Evolutionary conservation across 73 alveolate species (phyloP).

Genomic region (Tetrahymena malaccensis): DNA sequence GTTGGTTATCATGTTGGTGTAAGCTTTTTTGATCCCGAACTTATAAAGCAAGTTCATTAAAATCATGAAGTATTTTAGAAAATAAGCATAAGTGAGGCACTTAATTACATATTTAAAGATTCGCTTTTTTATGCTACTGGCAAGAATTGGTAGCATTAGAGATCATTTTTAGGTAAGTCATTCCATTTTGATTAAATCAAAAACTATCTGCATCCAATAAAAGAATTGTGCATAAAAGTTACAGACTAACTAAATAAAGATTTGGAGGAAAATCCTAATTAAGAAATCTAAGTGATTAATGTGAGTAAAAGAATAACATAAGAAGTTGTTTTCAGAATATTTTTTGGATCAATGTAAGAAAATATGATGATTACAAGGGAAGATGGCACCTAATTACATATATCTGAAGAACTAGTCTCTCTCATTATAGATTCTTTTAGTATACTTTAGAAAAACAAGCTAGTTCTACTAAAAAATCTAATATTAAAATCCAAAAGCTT

Average conservation of each 20-base stretch:
- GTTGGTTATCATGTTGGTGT: background rate
- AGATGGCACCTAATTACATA: background rate
- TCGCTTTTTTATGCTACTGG: background rate
- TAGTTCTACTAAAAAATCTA: background rate
- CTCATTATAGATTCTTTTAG: background rate
- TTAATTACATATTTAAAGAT: too few species aligned
- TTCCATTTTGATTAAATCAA: background rate
- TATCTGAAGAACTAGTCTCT: background rate
- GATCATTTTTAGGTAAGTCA: background rate
- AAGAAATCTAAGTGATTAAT: background rate
- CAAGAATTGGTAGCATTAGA: background rate
- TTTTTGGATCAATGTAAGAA: background rate
- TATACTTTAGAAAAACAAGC: too few species aligned
- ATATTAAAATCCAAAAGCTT: background rate
- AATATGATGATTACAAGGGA: background rate
- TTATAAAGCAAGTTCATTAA: background rate
- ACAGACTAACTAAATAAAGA: too few species aligned
- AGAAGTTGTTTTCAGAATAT: background rate
- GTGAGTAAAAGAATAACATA: background rate
- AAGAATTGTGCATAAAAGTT: background rate
- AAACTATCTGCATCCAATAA: background rate
- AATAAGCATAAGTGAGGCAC: background rate
- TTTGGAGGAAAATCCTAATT: too few species aligned
- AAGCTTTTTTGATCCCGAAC: background rate
- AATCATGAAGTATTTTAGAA: background rate